Base-by-base conservation (phyloP, 164 flowering plant genomes). In the Vitis labrusca region DNA sequence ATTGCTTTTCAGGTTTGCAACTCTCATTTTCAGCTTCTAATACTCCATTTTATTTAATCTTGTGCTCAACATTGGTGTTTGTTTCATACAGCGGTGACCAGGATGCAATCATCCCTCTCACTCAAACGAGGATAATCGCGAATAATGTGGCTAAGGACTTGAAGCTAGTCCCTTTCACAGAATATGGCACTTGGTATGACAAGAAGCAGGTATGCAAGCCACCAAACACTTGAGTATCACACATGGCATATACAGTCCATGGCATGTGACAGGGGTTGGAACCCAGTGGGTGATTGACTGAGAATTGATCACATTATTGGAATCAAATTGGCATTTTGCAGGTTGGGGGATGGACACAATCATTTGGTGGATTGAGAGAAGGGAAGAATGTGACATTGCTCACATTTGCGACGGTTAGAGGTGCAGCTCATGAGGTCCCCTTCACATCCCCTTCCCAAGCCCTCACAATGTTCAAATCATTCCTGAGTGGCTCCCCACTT, bases 331-430 rank as follows among this genome's bases (percentile, higher is more conserved):
- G 44, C 5, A 6, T n/a, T 7, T 29, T 72, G 73, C 77, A 84
- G 85, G 76, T 85, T 52, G 88, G 77, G 23, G 88, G 88, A 15
- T 85, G 88, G 85, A 71, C 80, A n/a, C 85, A 85, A 50, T 78
- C 84, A 29, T 85, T 80, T 75, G 81, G 85, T 23, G 61, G 37
- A 14, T 9, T 61, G 23, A 74, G 47, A 60, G 69, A 68, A 5
- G 85, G 88, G 7, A 76, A 72, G 65, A 83, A 83, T 27, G 75
- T 72, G 13, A 83, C 85, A 47, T 81, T 74, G 55, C 64, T 79
- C 23, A 81, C 83, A 17, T 81, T 7, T 59, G 85, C 88, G 3
- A 85, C 88, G 15, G 86, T 79, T 5, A 78, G 85, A 29, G 88
- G 86, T 14, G 86, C 78, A 23, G 85, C 84, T 14, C 86, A 85